Evolutionary conservation across 805 yeast species (phyloP).

Genomic region (Metschnikowia koreensis): DNA sequence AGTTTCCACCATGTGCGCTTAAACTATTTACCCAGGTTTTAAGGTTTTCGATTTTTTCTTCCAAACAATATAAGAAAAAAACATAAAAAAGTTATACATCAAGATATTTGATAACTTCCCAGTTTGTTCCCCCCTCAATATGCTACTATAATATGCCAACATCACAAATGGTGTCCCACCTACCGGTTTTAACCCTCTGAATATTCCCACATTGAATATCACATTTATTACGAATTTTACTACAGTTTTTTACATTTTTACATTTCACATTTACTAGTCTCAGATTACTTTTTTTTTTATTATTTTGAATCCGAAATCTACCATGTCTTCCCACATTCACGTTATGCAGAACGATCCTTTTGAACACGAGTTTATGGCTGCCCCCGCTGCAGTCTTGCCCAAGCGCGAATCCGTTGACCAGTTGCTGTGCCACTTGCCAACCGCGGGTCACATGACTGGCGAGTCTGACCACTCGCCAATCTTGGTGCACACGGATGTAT

Average conservation of each 20-base stretch:
- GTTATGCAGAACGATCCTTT: slow-evolving; percentile 18
- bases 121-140: slow-evolving; percentile 22
- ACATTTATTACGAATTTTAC: slow-evolving; percentile 21
- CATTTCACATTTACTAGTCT: slow-evolving; percentile 9
- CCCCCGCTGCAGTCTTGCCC: slow-evolving; percentile 14
- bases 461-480: slow-evolving; percentile 39
- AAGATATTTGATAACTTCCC: slow-evolving; percentile 25
- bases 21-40: slow-evolving; percentile 24
- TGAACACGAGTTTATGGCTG: slow-evolving; percentile 14
- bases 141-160: slow-evolving; percentile 32
- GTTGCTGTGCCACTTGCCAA: slow-evolving; percentile 28
- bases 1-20: slow-evolving; percentile 35
- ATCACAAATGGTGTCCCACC: slow-evolving; percentile 36
- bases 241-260: slow-evolving; percentile 21
- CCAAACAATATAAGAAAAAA: slow-evolving; percentile 15
- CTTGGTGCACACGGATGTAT: slow-evolving; percentile 50
- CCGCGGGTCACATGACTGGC: slow-evolving; percentile 15
- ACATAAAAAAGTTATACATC: slow-evolving; percentile 20
- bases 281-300: background rate
- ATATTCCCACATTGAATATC: slow-evolving; percentile 13
- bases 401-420: slow-evolving; percentile 24
- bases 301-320: slow-evolving; percentile 4
- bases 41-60: slow-evolving; percentile 22
- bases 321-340: slow-evolving; percentile 19
- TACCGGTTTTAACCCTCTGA: slow-evolving; percentile 17